A percentile compares a stretch with the other conserved stretches of the same genome.
Evolutionary conservation across 2,329 filamentous ascomycete genomes (phyloP).

Genomic region (Colletotrichum truncatum): DNA sequence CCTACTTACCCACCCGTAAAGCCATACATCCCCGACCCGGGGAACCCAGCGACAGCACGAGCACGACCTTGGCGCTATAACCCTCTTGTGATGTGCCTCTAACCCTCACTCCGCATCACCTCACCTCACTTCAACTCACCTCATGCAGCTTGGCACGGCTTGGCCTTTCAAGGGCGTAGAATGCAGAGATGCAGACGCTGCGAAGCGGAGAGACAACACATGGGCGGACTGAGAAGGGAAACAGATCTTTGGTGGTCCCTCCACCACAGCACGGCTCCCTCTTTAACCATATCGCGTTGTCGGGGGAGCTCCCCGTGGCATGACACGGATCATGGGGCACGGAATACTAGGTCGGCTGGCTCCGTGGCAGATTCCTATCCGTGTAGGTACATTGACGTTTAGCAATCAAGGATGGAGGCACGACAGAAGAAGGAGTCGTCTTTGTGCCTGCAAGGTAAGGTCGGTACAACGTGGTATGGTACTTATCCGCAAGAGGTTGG

Average conservation of each 20-base stretch:
- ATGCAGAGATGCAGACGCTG: neutral
- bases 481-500: neutral
- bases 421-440: too few relatives aligned
- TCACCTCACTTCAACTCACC: neutral
- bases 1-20: neutral
- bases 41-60: neutral
- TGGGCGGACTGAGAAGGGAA: neutral
- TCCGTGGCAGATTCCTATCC: neutral
- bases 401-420: too few relatives aligned
- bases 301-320: constrained; percentile 12
- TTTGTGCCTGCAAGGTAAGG: neutral
- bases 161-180: neutral
- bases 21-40: neutral
- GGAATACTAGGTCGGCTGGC: neutral
- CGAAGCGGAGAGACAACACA: neutral
- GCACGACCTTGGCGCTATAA: constrained; percentile 7
- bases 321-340: neutral
- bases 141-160: constrained; percentile 4
- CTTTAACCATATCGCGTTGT: neutral
- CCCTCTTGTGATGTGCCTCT: neutral
- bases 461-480: neutral
- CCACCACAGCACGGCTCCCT: neutral
- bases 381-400: neutral
- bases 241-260: neutral
- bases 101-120: neutral